These are phyloP conservation scores for Wickerhamomyces sp. DNA, from an alignment of 1,139 yeast genomes.

Conservation along the genomic window DNA sequence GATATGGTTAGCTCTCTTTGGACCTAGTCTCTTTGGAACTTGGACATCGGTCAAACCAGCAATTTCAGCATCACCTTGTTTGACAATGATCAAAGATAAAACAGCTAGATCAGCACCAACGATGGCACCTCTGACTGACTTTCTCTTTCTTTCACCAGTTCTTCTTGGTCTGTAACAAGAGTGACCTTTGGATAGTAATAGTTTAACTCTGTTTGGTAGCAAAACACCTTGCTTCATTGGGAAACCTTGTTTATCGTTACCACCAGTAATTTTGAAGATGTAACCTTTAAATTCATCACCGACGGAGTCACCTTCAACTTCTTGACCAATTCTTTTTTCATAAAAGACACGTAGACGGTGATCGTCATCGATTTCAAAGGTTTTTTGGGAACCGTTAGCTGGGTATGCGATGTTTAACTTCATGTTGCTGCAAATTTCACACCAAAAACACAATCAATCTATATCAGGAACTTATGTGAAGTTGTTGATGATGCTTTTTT, in stretches of 20 bases:
- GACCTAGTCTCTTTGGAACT: slow-evolving; percentile 98
- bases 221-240: slow-evolving; percentile 99
- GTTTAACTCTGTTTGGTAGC: slow-evolving; percentile 99
- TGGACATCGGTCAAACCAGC: slow-evolving; percentile 94
- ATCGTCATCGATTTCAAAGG: slow-evolving; percentile 97
- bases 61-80: slow-evolving; percentile 95
- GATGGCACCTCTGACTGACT: slow-evolving; percentile 99
- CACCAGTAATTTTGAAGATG: slow-evolving; percentile 98
- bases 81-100: slow-evolving; percentile 86
- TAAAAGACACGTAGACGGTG: slow-evolving; percentile 98
- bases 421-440: slow-evolving; percentile 10
- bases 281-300: slow-evolving; percentile 99
- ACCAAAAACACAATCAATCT: background rate
- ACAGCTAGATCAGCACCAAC: slow-evolving; percentile 97
- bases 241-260: slow-evolving; percentile 99
- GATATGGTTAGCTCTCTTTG: slow-evolving; percentile 99
- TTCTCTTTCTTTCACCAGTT: slow-evolving; percentile 99
- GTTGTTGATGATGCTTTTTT: background rate
- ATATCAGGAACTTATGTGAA: slow-evolving; percentile 9
- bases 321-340: slow-evolving; percentile 99
- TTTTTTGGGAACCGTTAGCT: slow-evolving; percentile 99
- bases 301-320: slow-evolving; percentile 97
- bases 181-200: slow-evolving; percentile 89
- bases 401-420: slow-evolving; percentile 99
- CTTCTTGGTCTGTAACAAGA: slow-evolving; percentile 99